Percentiles rank a stretch among this genome's conserved stretches.
phyloP scores from a whole-genome alignment of 83 land plant genomes.

The Isoetes engelmannii region DNA sequence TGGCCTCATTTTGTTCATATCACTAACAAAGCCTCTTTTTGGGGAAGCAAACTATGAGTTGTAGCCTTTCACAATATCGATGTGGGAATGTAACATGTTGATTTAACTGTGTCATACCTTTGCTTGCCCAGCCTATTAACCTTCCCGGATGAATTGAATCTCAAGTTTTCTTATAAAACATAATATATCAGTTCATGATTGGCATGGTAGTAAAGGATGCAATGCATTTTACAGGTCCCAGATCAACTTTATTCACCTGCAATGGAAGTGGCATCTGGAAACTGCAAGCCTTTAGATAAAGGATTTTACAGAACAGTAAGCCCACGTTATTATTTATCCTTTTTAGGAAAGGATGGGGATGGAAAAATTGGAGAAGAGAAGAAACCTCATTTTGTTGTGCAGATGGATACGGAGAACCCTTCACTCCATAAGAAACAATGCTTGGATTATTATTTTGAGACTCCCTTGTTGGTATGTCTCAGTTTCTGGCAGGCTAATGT shows the following conservation, averaged over 20 bases:
- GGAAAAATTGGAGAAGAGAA: slow-evolving; percentile 24
- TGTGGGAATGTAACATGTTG: no score
- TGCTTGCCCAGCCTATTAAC: no score
- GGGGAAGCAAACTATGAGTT: no score
- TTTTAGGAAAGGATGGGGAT: slow-evolving; percentile 30
- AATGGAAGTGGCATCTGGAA: slow-evolving; percentile 39
- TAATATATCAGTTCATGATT: neutral
- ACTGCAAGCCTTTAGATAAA: slow-evolving; percentile 41
- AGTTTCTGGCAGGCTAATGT: neutral
- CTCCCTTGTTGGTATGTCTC: slow-evolving; percentile 42
- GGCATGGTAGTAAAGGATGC: neutral
- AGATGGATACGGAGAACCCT: slow-evolving; percentile 60
- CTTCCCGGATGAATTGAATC: no score
- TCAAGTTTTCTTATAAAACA: neutral
- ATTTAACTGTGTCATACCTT: no score
- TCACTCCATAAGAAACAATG: slow-evolving; percentile 43
- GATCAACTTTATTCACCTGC: slow-evolving; percentile 41
- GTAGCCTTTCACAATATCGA: no score
- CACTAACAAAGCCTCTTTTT: no score
- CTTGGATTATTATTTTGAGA: slow-evolving; percentile 51
- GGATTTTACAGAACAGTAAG: slow-evolving; percentile 42
- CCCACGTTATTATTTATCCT: slow-evolving; percentile 49
- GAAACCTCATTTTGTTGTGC: slow-evolving; percentile 44
- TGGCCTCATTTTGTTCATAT: no score
- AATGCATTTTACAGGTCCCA: slow-evolving; percentile 34